These are phyloP conservation scores for Fragaria ananassa DNA, from an alignment of 306 rosid genomes.

Conservation along the genomic window DNA sequence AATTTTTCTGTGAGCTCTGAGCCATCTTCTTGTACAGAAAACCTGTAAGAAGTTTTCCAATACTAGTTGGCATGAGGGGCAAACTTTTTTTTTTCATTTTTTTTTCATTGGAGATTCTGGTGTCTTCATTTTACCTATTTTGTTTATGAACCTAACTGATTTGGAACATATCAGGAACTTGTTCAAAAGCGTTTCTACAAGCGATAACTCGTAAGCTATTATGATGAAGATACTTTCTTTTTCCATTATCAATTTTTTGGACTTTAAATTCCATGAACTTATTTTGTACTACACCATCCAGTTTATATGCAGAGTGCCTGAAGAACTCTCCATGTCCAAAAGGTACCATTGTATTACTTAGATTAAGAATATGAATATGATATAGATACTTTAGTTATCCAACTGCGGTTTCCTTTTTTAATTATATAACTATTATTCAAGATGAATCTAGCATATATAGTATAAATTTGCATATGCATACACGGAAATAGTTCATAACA, in stretches of 20 bases:
- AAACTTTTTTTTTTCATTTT: not conserved
- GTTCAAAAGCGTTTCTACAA: constrained; percentile 10
- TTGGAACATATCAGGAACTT: constrained; percentile 19
- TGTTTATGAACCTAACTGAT: not conserved
- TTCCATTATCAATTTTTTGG: not conserved
- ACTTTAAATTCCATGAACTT: not conserved
- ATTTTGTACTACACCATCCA: not conserved
- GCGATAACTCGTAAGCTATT: constrained; percentile 21
- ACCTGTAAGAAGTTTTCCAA: constrained; percentile 8
- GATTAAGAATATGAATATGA: not conserved
- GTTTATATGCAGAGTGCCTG: constrained; percentile 3
- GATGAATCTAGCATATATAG: not conserved
- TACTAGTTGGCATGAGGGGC: not conserved
- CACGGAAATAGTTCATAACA: not conserved
- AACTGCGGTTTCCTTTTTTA: not conserved
- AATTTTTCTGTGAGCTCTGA: constrained; percentile 6
- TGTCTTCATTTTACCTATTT: no score
- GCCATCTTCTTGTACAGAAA: not conserved
- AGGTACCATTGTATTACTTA: constrained; percentile 15
- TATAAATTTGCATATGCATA: not conserved
- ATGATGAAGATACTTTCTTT: not conserved
- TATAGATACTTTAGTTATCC: not conserved
- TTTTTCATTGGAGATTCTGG: no score
- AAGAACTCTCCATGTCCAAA: constrained; percentile 5
- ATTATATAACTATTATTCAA: not conserved